Percentiles rank a stretch among this genome's conserved stretches.
These are phyloP conservation scores for Paxillus rubicundulus DNA, from an alignment of 768 basidiomycete genomes.

Conservation along the genomic window DNA sequence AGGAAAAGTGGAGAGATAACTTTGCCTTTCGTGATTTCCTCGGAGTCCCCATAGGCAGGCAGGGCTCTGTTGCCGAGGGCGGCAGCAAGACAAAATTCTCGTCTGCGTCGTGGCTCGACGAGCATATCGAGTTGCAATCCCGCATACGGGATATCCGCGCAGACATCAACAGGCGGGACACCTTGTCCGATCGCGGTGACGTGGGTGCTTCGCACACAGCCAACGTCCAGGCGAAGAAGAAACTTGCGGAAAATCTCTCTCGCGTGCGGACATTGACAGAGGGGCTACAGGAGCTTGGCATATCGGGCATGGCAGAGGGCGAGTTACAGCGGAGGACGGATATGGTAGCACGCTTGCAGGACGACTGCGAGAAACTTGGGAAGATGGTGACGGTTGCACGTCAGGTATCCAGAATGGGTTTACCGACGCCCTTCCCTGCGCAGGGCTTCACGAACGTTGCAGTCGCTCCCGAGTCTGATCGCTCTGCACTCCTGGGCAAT, in stretches of 20 bases:
- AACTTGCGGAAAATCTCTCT: conserved; percentile 72
- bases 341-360: conserved; percentile 83
- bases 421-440: conserved; percentile 29
- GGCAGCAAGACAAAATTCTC: conserved; percentile 54
- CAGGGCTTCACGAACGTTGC: conserved; percentile 26
- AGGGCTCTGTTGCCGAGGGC: conserved; percentile 32
- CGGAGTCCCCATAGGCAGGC: conserved; percentile 69
- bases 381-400: conserved; percentile 80
- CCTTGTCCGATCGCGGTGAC: conserved; percentile 74
- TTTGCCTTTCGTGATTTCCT: conserved; percentile 86
- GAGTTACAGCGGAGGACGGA: conserved; percentile 87
- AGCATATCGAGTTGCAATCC: conserved; percentile 75
- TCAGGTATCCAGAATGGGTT: conserved; percentile 42
- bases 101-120: conserved; percentile 83
- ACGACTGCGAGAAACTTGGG: conserved; percentile 86
- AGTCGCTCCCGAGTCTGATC: conserved; percentile 51
- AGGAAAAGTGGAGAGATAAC: conserved; percentile 77
- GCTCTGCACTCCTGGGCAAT: conserved; percentile 61
- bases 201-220: conserved; percentile 69
- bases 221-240: conserved; percentile 83
- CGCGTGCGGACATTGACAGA: conserved; percentile 70
- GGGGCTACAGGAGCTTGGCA: conserved; percentile 62
- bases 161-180: conserved; percentile 84
- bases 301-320: conserved; percentile 82
- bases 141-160: conserved; percentile 80